Evolutionary conservation across 495 filamentous ascomycete genomes (phyloP), one percentile per base, ranked within the genome.

Genomic region (Trichoderma virens): DNA sequence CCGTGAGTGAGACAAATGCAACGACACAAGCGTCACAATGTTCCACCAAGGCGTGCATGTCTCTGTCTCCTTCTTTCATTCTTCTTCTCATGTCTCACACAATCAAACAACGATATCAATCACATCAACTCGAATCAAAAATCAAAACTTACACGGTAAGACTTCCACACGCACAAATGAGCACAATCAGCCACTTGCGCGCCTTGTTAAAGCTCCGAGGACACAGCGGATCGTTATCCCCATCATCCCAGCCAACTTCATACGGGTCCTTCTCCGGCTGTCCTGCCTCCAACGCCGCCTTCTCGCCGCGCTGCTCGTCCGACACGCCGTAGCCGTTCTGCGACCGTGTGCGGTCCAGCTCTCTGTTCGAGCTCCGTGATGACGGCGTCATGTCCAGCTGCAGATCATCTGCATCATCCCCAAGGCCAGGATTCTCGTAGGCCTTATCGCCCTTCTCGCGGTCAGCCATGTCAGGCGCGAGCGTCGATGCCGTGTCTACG

Each of bases 101-200:
- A n/a, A 60, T 16, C 39, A 43, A 43, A 13, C 39, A 18, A 38
- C 11, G 5, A 43, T 43, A 43, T 18, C 2, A n/a, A 43, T 14
- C 39, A 54, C 16, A 54, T 27, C 25, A 27, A 20, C 47, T 5
- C n/a, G 5, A 27, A 27, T 5, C 47, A 30, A 60, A 30, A n/a
- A 30, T 28, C 56, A 28, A 7, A 13, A 87, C 90, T 82, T 80
- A 93, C 91, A 97, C 93, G 74, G 90, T 93, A 60, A 95, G 76
- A 14, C 88, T 89, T 1, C 88, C 88, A 62, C 85, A 69, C 9
- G 85, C 86, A 13, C 91, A 80, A 67, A 97, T 88, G 27, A 81
- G 66, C 8, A 90, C 84, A 63, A 94, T 86, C n/a, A 87, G 32
- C 93, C 94, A 97, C 67, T 90, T 90, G 47, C 83, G 79, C 23